Evolutionary conservation across 805 yeast species (phyloP).

Genomic region (Teunomyces barrocoloradensis): DNA sequence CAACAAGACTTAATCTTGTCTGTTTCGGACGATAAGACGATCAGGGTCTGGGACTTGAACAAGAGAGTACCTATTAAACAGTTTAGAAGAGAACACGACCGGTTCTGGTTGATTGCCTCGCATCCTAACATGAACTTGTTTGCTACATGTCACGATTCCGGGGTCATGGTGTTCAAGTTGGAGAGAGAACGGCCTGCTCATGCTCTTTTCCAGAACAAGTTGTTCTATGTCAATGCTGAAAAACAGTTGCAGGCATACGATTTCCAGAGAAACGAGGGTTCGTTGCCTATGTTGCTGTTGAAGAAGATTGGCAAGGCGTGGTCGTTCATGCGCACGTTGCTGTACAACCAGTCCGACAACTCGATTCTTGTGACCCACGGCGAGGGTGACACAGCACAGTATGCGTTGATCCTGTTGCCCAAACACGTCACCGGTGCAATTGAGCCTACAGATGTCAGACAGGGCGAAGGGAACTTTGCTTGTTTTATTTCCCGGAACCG

Average conservation of each 20-base stretch:
- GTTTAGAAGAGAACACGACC: conserved; percentile 88
- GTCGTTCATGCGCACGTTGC: conserved; percentile 79
- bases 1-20: conserved; percentile 88
- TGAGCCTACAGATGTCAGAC: conserved; percentile 78
- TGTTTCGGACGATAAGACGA: conserved; percentile 93
- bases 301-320: conserved; percentile 82
- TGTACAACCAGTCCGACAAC: conserved; percentile 91
- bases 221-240: conserved; percentile 76
- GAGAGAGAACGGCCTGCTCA: conserved; percentile 98
- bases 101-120: conserved; percentile 89
- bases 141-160: conserved; percentile 96
- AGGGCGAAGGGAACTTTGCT: conserved; percentile 83
- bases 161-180: conserved; percentile 95
- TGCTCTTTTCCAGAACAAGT: conserved; percentile 64
- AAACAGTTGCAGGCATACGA: conserved; percentile 84
- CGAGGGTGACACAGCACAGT: conserved; percentile 61
- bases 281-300: conserved; percentile 79
- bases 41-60: conserved; percentile 95
- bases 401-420: conserved; percentile 75
- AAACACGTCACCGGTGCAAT: conserved; percentile 90
- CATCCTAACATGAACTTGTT: conserved; percentile 91
- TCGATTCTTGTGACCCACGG: conserved; percentile 81
- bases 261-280: conserved; percentile 57
- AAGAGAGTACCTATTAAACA: conserved; percentile 91
- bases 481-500: conserved; percentile 92